Percentiles rank a stretch among this genome's conserved stretches.
phyloP scores from a whole-genome alignment of 179 eudicot genomes.

The Nepenthes alata region DNA sequence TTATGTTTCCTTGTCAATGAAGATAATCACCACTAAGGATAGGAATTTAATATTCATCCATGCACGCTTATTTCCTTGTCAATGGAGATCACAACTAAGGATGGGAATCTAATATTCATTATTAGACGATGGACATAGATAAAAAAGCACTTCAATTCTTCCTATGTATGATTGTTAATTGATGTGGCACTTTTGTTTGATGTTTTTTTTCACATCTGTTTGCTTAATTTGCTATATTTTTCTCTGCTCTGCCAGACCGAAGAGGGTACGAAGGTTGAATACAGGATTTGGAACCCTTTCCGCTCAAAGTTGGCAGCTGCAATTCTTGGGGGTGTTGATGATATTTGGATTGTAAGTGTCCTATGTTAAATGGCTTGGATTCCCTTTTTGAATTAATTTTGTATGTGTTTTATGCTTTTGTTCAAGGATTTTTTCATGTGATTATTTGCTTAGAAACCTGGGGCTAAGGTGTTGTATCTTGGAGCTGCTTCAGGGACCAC shows the following conservation, averaged over 20 bases:
- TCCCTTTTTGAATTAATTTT: neutral
- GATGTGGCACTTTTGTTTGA: neutral
- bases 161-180: neutral
- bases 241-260: constrained; percentile 36
- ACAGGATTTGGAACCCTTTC: constrained; percentile 93
- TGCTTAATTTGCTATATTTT: neutral
- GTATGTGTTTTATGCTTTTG: neutral
- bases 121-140: no score
- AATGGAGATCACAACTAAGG: no score
- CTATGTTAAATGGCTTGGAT: no score
- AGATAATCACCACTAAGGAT: neutral
- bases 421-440: neutral
- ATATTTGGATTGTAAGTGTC: constrained; percentile 57
- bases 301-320: constrained; percentile 80
- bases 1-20: neutral
- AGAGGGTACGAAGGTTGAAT: constrained; percentile 73
- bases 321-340: constrained; percentile 62
- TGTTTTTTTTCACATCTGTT: neutral
- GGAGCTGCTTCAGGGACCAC: constrained; percentile 99
- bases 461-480: constrained; percentile 67
- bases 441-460: constrained; percentile 42
- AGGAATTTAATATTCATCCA: no score
- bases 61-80: no score
- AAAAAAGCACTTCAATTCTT: neutral
- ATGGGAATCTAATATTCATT: no score